Base-by-base conservation (phyloP, 1,139 yeast species). In the Suhomyces guaymorum region DNA sequence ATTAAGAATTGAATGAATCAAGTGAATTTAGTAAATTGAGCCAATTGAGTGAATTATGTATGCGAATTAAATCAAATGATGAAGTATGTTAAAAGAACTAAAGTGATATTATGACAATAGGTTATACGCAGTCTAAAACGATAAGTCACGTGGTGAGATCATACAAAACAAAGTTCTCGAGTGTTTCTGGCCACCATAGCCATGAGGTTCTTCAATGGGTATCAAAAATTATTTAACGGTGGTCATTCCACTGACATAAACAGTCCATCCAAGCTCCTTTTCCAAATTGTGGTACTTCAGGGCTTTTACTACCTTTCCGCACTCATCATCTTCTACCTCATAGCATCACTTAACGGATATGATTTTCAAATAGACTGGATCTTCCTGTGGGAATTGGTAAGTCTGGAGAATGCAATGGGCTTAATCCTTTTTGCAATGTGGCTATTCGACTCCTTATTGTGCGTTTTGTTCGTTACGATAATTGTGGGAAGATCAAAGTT, bases 401-500 rank as follows among this genome's bases (percentile, higher is more conserved):
- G 88, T 8, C 68, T 80, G 46, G 87, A 84, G 38, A 88, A 88
- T 51, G 80, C 95, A 2, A 65, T 85, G 59, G 97, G 97, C 0
- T 67, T 89, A 55, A 78, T 84, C 0, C 62, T 90, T 30, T 75
- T 82, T 30, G 60, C 75, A 10, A 60, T 89, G 42, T 90, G 97
- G 97, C 66, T 90, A 10, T 62, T 87, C 37, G 95, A 86, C 55
- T 73, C 96, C 1, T 66, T 84, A 34, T 57, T 82, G 13, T 82
- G 90, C 52, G 96, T 89, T 2, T 61, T 87, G 12, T 88, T 88
- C 51, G 80, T 92, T 52, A 87, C 96, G 1, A 63, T 89, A 4
- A 81, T 90, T 15, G 96, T 92, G 12, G 97, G 97, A 0, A 69
- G 97, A 41, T 84, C 95, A 26, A 92, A 90, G 58, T 66, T 92